Evolutionary conservation across 1,284 basidiomycete genomes (phyloP), one percentile per base, ranked within the genome.

Genomic region (Tranzscheliella williamsii): DNA sequence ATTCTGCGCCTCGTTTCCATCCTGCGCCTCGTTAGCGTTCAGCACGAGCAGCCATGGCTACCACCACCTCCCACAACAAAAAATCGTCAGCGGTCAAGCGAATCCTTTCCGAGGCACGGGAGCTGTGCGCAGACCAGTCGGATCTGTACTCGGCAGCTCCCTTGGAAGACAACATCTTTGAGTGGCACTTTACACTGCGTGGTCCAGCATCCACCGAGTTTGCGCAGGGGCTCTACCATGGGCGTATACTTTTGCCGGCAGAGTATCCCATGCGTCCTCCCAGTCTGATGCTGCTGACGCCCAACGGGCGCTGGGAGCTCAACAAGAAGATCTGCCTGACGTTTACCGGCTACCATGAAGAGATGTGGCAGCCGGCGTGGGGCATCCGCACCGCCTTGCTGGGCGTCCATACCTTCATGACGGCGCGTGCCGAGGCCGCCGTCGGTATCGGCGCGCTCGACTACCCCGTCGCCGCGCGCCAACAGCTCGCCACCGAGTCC

Each of bases 331-430:
- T 90, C 73, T 66, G 84, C 68, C 60, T 65, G 32, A 74, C 60
- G 4, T 72, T 76, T 23, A 71, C 67, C n/a, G 66, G 63, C 2
- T 66, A 47, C 24, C 57, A 58, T 24, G 52, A 70, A 90, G 91
- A 92, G 69, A 81, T 88, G 33, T 97, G 93, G 93, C 91, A 95
- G 79, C 93, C 93, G 24, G 91, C 93, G 12, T 97, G 93, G 93
- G 93, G 93, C 46, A 89, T 97, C 21, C 84, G 93, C 51, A 96
- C 93, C 50, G 90, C 90, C 86, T 56, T 80, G 18, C 44, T 79
- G 18, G 78, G 77, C 2, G 37, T 79, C 29, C 77, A 73, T 46
- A 67, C 76, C 3, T 78, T 79, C 45, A 75, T 76, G 73, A 38
- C 58, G 17, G 72, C 72, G 3, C 58, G 55, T 20, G 64, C 43